phyloP scores from a whole-genome alignment of 129 eudicot species.

The Deinandra increscens region DNA sequence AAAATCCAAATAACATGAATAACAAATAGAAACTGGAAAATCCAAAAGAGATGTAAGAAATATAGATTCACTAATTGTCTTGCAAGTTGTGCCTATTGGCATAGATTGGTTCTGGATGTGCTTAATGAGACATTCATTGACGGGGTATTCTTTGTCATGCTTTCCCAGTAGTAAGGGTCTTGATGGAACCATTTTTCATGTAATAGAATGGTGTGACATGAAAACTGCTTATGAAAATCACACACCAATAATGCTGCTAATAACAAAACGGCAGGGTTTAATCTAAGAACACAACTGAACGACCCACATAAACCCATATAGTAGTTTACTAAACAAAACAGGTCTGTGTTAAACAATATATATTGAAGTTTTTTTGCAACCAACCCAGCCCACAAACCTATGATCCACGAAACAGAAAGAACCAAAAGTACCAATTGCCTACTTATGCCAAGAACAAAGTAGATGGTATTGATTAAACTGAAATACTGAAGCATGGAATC shows the following conservation, averaged over 20 bases:
- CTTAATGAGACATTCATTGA: not conserved
- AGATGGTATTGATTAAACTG: not conserved
- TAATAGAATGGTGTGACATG: not conserved
- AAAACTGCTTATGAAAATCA: too few species aligned
- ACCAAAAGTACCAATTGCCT: not conserved
- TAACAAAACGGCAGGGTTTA: not conserved
- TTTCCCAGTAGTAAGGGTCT: not conserved
- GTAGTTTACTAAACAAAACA: not conserved
- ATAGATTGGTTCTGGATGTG: not conserved
- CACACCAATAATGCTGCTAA: not conserved
- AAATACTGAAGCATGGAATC: not conserved
- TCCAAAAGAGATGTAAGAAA: not conserved
- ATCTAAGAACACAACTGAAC: not conserved
- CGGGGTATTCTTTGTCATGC: not conserved
- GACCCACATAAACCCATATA: not conserved
- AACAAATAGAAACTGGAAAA: not conserved
- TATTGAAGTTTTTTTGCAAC: not conserved
- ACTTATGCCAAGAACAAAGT: not conserved
- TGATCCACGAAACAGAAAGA: not conserved
- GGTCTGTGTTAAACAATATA: not conserved
- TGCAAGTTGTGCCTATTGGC: not conserved
- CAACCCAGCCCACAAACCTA: not conserved
- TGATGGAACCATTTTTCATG: not conserved
- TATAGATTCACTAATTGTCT: not conserved
- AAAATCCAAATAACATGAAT: not conserved